A percentile compares a stretch with the other conserved stretches of the same genome.
These are phyloP conservation scores for Penicillium paxilli DNA, from an alignment of 495 filamentous ascomycete species.

Conservation along the genomic window DNA sequence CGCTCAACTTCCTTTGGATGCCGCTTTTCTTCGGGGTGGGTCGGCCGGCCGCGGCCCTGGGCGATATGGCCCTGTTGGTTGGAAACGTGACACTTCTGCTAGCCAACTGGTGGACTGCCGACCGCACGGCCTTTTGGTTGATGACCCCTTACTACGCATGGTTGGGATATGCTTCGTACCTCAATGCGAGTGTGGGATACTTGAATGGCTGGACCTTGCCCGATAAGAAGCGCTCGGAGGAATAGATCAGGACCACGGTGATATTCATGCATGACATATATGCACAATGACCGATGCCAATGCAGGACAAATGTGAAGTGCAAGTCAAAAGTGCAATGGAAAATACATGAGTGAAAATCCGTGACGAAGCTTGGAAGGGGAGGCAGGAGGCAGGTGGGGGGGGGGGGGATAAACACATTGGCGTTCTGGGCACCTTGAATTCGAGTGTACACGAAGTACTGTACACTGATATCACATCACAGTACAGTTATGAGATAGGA, in stretches of 20 bases:
- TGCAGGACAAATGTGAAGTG: background rate
- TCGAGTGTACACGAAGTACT: too few relatives aligned
- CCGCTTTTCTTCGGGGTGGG: constrained; percentile 82
- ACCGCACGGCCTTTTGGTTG: constrained; percentile 67
- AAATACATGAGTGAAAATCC: too few relatives aligned
- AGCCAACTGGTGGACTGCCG: constrained; percentile 72
- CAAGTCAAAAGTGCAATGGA: background rate
- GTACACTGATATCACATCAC: background rate
- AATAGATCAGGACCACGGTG: background rate
- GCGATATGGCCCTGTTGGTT: constrained; percentile 70
- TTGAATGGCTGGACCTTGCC: constrained; percentile 23
- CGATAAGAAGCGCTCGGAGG: constrained; percentile 10
- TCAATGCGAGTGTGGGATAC: constrained; percentile 18
- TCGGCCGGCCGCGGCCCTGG: constrained; percentile 69
- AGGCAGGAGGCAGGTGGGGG: background rate
- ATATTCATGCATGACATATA: background rate
- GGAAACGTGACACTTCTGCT: constrained; percentile 69
- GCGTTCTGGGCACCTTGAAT: background rate
- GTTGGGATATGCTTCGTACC: constrained; percentile 67
- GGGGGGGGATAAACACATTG: background rate
- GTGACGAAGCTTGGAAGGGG: background rate
- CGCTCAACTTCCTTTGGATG: constrained; percentile 87
- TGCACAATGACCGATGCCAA: background rate
- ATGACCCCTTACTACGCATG: constrained; percentile 79
- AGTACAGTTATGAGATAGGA: background rate